Evolutionary conservation across 805 yeast species (phyloP), one percentile per base, ranked within the genome.

Genomic region (Cyberlindnera maritima): DNA sequence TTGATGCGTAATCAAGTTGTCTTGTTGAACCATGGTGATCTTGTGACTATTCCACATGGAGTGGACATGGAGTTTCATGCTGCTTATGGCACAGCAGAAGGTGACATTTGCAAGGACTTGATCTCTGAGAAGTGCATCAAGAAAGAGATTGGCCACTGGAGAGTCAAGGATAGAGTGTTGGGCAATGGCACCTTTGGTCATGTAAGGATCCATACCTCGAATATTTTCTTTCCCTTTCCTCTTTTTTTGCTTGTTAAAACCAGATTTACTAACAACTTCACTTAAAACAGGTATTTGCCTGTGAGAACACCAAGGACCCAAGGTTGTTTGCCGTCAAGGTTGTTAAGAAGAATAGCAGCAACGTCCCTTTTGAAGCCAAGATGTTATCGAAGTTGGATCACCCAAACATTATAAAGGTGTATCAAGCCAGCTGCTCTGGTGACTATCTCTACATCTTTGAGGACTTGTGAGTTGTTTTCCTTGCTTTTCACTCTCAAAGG

Each of bases 161-260:
- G 43, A 3, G 63, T 79, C 4, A 54, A 69, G 2, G 57, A 73
- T 3, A 65, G 66, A 25, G 54, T 74, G 4, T 58, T 80, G 25
- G 85, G 85, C 0, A 64, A 66, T 43, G 86, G 86, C 2, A 75
- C 84, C 0, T 81, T 79, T 68, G 86, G 87, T 1, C 70, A 71
- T 44, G 84, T 79, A 55, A 37, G 57, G 20, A 19, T 15, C 11
- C 1, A 43, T 31, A 44, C 44, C 46, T 8, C 31, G 42, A 36
- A 29, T 42, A 25, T 34, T 36, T n/a, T 32, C 14, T n/a, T 2
- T 6, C 13, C 15, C 13, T 3, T 15, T 28, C 15, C 36, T 14
- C 12, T 14, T 21, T 11, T n/a, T 28, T 28, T 19, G 5, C 35
- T 39, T 26, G n/a, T 20, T 19, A 11, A 10, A 15, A 3, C 31